Evolutionary conservation across 768 basidiomycete species (phyloP), one percentile per base, ranked within the genome.

Genomic region (Paxillus ammoniavirescens): DNA sequence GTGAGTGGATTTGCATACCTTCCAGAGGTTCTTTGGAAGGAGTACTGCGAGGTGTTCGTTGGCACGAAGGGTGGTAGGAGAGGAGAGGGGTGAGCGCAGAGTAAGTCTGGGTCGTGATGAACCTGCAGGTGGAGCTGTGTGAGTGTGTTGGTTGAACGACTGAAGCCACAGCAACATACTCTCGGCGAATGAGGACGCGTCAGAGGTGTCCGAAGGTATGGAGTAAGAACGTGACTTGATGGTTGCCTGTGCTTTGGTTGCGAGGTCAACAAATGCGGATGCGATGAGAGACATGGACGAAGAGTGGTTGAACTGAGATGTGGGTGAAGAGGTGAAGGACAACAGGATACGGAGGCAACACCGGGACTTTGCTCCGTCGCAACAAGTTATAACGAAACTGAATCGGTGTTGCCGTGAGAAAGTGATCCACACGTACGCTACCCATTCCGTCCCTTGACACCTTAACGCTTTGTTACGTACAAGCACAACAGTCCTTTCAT

Each of bases 11-110:
- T 42, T 21, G 61, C 72, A 36, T 23, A 83, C 86, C 83, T 91
- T 91, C 90, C 90, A 92, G 37, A 89, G 78, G 49, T 73, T 71
- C 63, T 75, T 82, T 23, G 82, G 80, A 41, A 91, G 79, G 12
- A 90, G 75, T 28, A 91, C 86, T 18, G 90, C 90, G 26, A 92
- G 80, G 61, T 91, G 88, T 68, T 90, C 85, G 68, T 90, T 88
- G 50, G 57, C 56, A 0, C 71, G 71, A 4, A 61, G 64, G 15
- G 63, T 53, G 28, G 64, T 60, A 0, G 65, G 38, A 1, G 55
- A 61, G 15, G 52, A 48, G 17, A 49, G 60, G 55, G 52, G 59
- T 53, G 56, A 50, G 49, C 55, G 58, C 40, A 57, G 61, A 8
- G 57, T 26, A 41, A 51, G 59, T 45, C 54, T 47, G 52, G 55